phyloP scores from a whole-genome alignment of 2,329 filamentous ascomycete species.

The Alternaria novae-zelandiae region DNA sequence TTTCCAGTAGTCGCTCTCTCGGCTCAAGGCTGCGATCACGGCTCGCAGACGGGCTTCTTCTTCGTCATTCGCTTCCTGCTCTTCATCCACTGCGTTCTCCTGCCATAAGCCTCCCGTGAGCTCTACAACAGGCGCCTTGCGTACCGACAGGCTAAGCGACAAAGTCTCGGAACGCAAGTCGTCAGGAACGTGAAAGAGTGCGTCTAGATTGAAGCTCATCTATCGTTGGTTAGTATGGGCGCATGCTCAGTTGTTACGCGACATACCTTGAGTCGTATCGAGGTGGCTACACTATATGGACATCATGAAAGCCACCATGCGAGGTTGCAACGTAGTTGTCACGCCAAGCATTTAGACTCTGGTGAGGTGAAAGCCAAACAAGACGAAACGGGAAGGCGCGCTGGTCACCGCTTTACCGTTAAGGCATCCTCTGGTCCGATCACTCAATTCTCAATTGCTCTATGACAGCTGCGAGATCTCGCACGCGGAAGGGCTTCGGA shows the following conservation, averaged over 20 bases:
- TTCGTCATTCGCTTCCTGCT: background rate
- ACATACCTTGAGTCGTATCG: background rate
- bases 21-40: slow-evolving; percentile 3
- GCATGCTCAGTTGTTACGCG: no score
- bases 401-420: background rate
- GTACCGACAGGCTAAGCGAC: background rate
- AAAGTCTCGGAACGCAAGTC: background rate
- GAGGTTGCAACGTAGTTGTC: background rate
- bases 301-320: background rate
- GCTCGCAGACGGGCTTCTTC: background rate
- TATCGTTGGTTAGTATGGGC: background rate
- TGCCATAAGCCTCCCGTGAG: background rate
- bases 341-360: background rate
- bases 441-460: background rate
- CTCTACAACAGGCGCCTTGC: background rate
- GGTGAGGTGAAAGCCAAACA: background rate
- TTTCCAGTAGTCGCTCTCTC: slow-evolving; percentile 10
- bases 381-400: background rate
- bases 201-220: slow-evolving; percentile 14
- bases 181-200: slow-evolving; percentile 5
- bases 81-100: background rate
- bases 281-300: background rate
- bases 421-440: background rate
- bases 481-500: slow-evolving; percentile 3
- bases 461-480: background rate